phyloP scores from a whole-genome alignment of 768 basidiomycete genomes.

The Termitomyces sp. region DNA sequence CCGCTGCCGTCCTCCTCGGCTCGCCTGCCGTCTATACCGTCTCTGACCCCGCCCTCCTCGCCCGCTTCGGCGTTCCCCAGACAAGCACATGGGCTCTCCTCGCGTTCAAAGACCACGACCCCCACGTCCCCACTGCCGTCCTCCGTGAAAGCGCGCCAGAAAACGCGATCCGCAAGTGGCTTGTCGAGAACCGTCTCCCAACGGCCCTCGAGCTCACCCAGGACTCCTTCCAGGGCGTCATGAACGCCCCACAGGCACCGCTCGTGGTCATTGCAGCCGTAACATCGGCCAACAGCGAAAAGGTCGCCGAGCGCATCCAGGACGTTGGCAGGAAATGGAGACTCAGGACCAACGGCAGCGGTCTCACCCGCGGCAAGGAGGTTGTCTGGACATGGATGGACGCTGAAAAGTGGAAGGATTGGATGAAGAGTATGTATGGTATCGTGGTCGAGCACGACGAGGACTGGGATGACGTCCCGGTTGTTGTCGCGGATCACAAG shows the following conservation, averaged over 20 bases:
- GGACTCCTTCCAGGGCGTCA: slow-evolving; percentile 78
- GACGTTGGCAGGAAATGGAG: slow-evolving; percentile 62
- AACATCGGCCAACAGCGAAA: slow-evolving; percentile 25
- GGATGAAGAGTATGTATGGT: slow-evolving; percentile 92
- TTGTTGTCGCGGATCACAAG: slow-evolving; percentile 80
- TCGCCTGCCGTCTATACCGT: slow-evolving; percentile 40
- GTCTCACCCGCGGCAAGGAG: slow-evolving; percentile 37
- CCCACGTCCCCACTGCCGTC: slow-evolving; percentile 36
- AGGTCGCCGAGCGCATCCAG: slow-evolving; percentile 40
- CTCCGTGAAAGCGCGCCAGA: slow-evolving; percentile 28
- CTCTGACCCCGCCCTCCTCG: slow-evolving; percentile 29
- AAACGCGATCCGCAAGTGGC: slow-evolving; percentile 46
- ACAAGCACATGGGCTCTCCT: slow-evolving; percentile 57
- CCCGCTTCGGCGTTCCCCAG: slow-evolving; percentile 30
- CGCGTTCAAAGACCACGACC: slow-evolving; percentile 58
- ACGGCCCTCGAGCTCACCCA: slow-evolving; percentile 68
- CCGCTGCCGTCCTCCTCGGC: slow-evolving; percentile 39
- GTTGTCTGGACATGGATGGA: slow-evolving; percentile 94
- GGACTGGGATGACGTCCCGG: slow-evolving; percentile 32
- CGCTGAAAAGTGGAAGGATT: slow-evolving; percentile 72
- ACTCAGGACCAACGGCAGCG: slow-evolving; percentile 32
- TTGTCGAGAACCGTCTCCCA: slow-evolving; percentile 68
- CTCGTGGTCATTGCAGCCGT: slow-evolving; percentile 74
- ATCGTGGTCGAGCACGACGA: slow-evolving; percentile 29
- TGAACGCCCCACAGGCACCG: slow-evolving; percentile 73